phyloP scores from a whole-genome alignment of 192 early-diverging fungal genomes.

The Radiomyces spectabilis region DNA sequence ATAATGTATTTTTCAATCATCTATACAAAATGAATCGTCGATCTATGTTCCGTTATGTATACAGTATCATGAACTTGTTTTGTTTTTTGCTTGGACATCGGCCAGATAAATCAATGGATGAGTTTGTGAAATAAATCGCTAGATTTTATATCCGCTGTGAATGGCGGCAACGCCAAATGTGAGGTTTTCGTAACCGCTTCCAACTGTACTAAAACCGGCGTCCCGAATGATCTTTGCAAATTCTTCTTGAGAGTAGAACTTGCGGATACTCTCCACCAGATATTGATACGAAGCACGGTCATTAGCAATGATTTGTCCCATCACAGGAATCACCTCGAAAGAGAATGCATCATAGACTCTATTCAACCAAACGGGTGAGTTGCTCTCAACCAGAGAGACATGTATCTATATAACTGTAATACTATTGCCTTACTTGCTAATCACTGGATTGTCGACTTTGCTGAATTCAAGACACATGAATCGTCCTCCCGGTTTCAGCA shows the following conservation, averaged over 20 bases:
- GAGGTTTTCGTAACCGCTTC: conserved; percentile 87
- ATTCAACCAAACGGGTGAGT: no score
- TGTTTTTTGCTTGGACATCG: no score
- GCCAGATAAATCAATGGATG: no score
- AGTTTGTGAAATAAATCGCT: no score
- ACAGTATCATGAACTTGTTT: no score
- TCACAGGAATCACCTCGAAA: conserved; percentile 88
- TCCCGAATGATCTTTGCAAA: conserved; percentile 89
- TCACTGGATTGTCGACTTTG: conserved; percentile 77
- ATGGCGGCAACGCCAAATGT: conserved; percentile 97
- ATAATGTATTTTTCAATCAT: no score
- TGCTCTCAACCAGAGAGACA: no score
- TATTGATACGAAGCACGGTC: conserved; percentile 94
- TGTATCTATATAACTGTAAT: no score
- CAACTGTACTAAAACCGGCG: conserved; percentile 84
- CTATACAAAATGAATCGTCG: no score
- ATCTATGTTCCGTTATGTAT: no score
- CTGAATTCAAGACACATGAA: conserved; percentile 95
- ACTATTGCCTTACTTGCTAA: conserved; percentile 61
- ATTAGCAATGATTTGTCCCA: conserved; percentile 83
- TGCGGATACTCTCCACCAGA: conserved; percentile 90
- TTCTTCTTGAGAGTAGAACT: conserved; percentile 82
- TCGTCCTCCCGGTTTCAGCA: conserved; percentile 90
- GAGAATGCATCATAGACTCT: conserved; percentile 89
- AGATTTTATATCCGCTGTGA: conserved; percentile 91